A percentile compares a stretch with the other conserved stretches of the same genome.
Conservation (phyloP, 257 asterid genomes). For the Ajuga chamaepitys region DNA sequence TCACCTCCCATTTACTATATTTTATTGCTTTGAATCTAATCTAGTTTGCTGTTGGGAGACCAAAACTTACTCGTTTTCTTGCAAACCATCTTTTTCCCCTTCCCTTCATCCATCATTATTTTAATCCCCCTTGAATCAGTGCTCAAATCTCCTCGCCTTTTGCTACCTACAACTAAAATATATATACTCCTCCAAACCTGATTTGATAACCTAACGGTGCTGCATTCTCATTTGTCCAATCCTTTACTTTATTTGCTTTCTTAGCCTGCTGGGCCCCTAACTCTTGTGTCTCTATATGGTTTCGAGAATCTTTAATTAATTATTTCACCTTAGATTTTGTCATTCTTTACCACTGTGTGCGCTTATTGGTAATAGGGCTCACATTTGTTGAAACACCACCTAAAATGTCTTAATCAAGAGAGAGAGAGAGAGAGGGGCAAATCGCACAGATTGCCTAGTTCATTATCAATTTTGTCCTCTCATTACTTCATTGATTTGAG, state of each 20-base stretch:
- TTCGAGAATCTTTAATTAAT: neutral
- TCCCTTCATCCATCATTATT: neutral
- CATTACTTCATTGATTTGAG: no score
- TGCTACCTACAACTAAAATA: no score
- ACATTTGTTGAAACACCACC: constrained; percentile 23
- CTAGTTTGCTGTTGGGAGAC: constrained; percentile 15
- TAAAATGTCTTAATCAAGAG: constrained; percentile 22
- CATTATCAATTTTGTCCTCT: constrained; percentile 10
- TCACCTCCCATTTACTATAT: neutral
- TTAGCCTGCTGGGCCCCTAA: neutral
- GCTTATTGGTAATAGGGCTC: constrained; percentile 25
- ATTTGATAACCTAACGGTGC: constrained; percentile 14
- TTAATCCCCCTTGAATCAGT: neutral
- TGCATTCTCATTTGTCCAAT: neutral
- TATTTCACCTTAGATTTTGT: constrained; percentile 7
- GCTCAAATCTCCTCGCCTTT: neutral
- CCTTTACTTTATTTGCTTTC: neutral
- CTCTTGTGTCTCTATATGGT: neutral
- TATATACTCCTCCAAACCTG: neutral
- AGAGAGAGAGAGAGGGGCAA: neutral
- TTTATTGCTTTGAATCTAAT: constrained; percentile 3
- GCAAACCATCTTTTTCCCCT: neutral
- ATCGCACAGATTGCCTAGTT: constrained; percentile 6
- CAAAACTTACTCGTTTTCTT: neutral
- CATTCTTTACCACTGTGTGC: neutral